Evolutionary conservation across 2,329 filamentous ascomycete species (phyloP), one percentile per base, ranked within the genome.

Genomic region (Trichoderma koningiopsis): DNA sequence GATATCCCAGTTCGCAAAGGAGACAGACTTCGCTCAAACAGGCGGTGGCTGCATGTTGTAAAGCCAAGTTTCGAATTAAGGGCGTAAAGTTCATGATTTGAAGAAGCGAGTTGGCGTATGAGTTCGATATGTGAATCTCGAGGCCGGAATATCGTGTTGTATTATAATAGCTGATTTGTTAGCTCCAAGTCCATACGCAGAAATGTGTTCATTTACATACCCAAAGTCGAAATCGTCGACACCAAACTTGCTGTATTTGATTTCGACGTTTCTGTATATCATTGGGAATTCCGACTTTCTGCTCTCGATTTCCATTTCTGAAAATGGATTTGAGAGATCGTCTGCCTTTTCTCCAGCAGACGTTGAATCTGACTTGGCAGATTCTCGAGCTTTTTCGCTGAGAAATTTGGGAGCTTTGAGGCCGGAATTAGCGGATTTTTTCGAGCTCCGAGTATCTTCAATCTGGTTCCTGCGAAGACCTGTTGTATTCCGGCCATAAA

Each of bases 181-280:
- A 31, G 78, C 53, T n/a, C 60, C 27, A 1, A 33, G n/a, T 16
- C 7, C 35, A 8, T 37, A 65, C 70, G 58, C 72, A 69, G 31
- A 72, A 69, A 35, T 24, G 11, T n/a, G 24, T 33, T 52, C 13
- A 40, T 31, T 31, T 27, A 35, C 88, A 75, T 82, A 93, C 89
- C 92, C 91, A 81, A 99, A 99, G 79, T 99, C 96, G 78, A 99
- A 99, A 79, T 99, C 96, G 76, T 98, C 95, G n/a, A 99, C 94
- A 24, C 96, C 96, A 79, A 97, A 99, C 77, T 94, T 96, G 84
- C 95, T 97, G 83, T 98, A 99, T 78, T 97, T 97, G 82, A 99
- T 99, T 79, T 98, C 95, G 13, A 97, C 92, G 75, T 94, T 94
- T 72, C 92, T 90, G 79, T 99, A 99, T 83, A 96, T 93, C 10